Percentiles rank a stretch among this genome's conserved stretches.
Conservation (phyloP, 345 rosid genomes). For the Pistacia vera region DNA sequence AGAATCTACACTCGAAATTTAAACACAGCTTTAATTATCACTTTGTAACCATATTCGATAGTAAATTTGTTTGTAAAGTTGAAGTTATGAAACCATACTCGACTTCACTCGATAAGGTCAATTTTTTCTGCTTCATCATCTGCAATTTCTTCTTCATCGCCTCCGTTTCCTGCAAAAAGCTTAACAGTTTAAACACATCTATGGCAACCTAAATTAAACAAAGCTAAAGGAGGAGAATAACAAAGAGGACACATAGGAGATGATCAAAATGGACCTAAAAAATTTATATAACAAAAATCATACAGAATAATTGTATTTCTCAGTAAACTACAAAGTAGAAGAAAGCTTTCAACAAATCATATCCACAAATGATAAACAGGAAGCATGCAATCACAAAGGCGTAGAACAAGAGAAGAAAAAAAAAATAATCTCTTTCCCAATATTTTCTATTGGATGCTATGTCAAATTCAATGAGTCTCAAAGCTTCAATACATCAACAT, state of each 20-base stretch:
- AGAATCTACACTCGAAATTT: constrained; percentile 51
- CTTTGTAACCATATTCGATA: background rate
- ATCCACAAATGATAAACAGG: background rate
- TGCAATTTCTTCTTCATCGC: constrained; percentile 49
- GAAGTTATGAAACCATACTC: constrained; percentile 44
- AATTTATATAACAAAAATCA: background rate
- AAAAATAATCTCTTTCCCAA: no score
- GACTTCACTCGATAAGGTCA: constrained; percentile 66
- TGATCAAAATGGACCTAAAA: background rate
- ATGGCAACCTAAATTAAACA: background rate
- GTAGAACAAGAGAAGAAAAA: background rate
- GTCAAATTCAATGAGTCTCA: background rate
- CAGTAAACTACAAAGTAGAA: background rate
- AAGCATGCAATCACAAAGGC: background rate
- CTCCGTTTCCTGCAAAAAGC: constrained; percentile 63
- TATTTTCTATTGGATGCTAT: background rate
- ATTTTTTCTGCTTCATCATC: constrained; percentile 56
- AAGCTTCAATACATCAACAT: background rate
- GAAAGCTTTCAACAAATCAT: background rate
- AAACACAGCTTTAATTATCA: constrained; percentile 7
- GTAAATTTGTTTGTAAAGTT: background rate
- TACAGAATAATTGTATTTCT: background rate
- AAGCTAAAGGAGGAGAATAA: background rate
- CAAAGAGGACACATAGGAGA: background rate
- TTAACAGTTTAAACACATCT: background rate